phyloP scores from a whole-genome alignment of 345 rosid species.

The Heritiera fomes region DNA sequence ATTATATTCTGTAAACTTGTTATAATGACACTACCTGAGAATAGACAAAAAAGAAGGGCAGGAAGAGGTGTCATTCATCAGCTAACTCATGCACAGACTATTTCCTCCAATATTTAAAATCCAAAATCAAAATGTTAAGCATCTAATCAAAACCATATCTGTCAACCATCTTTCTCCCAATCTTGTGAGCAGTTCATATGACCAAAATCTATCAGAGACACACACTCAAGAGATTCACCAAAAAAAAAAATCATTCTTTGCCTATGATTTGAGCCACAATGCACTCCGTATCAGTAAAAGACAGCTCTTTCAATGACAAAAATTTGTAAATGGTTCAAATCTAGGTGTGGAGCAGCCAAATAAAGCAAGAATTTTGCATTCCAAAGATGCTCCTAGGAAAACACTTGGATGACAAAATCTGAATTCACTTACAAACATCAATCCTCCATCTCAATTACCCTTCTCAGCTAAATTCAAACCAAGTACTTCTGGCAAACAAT shows the following conservation, averaged over 20 bases:
- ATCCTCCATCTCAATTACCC: background rate
- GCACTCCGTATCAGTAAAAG: background rate
- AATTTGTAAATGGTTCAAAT: background rate
- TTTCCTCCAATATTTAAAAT: background rate
- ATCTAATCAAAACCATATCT: background rate
- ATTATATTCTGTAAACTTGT: slow-evolving; percentile 56
- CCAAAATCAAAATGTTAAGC: background rate
- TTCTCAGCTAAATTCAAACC: slow-evolving; percentile 5
- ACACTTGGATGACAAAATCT: background rate
- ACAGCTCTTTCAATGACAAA: background rate
- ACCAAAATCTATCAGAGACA: background rate
- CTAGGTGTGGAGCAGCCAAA: background rate
- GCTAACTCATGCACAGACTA: slow-evolving; percentile 8
- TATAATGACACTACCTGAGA: slow-evolving; percentile 71
- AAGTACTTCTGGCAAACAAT: background rate
- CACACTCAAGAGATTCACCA: background rate
- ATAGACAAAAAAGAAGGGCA: slow-evolving; percentile 17
- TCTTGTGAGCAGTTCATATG: background rate
- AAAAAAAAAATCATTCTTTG: background rate
- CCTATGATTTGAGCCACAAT: background rate
- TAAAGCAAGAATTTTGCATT: background rate
- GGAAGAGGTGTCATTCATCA: background rate
- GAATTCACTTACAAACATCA: background rate
- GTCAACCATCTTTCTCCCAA: background rate
- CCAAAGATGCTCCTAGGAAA: background rate